These are phyloP conservation scores for Bifiguratus adelaidae DNA, from an alignment of 192 early-diverging fungal species.

Conservation along the genomic window DNA sequence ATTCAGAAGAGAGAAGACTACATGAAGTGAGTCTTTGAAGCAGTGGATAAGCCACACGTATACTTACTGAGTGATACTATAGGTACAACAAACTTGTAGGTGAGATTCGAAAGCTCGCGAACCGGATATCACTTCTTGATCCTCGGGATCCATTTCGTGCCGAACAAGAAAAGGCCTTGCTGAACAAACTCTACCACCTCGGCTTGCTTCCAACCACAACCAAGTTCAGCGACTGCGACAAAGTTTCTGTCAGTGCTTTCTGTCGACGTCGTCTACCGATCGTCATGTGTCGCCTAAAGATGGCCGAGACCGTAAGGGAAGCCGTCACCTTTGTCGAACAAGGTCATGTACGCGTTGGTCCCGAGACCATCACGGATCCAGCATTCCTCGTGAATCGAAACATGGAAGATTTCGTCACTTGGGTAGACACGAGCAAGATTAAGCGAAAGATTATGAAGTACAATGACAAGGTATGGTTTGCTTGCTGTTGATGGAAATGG, in stretches of 20 bases:
- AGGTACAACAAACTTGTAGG: conserved; percentile 79
- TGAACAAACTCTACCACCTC: conserved; percentile 81
- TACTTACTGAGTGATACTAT: background rate
- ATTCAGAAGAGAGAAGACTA: conserved; percentile 85
- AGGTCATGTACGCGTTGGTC: conserved; percentile 90
- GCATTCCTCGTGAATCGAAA: conserved; percentile 78
- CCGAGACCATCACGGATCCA: conserved; percentile 82
- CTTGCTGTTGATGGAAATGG: background rate
- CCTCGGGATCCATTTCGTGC: conserved; percentile 72
- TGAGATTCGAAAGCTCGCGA: conserved; percentile 71
- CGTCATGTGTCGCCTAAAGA: conserved; percentile 89
- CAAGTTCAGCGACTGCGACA: conserved; percentile 65
- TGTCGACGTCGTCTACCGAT: conserved; percentile 83
- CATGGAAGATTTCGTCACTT: conserved; percentile 96
- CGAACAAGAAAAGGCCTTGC: conserved; percentile 62
- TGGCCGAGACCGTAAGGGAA: conserved; percentile 88
- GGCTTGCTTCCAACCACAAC: conserved; percentile 72
- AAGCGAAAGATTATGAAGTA: conserved; percentile 94
- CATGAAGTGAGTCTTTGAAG: conserved; percentile 43
- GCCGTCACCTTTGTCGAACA: conserved; percentile 89
- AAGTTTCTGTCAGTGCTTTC: conserved; percentile 78
- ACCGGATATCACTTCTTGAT: conserved; percentile 76
- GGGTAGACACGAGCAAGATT: conserved; percentile 97
- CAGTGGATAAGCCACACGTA: background rate
- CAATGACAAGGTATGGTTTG: conserved; percentile 61